These are phyloP conservation scores for Colletotrichum lupini DNA, from an alignment of 2,329 filamentous ascomycete species.

Conservation along the genomic window DNA sequence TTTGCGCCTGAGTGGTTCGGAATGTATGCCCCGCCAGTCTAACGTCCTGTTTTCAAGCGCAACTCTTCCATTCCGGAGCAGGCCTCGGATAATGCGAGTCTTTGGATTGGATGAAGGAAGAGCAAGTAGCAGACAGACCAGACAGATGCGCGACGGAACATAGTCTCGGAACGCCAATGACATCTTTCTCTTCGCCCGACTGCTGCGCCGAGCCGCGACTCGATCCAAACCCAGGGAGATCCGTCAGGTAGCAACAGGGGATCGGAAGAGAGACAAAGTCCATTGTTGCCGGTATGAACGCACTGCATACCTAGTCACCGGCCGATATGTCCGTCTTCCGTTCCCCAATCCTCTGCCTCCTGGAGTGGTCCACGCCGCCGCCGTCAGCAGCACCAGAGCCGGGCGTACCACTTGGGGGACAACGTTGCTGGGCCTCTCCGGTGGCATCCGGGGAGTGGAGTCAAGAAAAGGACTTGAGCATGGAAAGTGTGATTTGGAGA, in stretches of 20 bases:
- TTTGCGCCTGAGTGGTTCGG: not conserved
- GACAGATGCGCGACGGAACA: not conserved
- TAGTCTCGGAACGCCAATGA: not conserved
- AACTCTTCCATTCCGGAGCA: not conserved
- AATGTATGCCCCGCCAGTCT: not conserved
- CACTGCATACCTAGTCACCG: not conserved
- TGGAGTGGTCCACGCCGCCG: not conserved
- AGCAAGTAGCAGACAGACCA: not conserved
- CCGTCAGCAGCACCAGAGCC: not conserved
- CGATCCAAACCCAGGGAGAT: not conserved
- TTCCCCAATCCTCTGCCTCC: not conserved
- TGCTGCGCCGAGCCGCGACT: not conserved
- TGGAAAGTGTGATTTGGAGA: not conserved
- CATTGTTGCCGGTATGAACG: not conserved
- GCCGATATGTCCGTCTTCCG: not conserved
- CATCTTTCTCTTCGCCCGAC: not conserved
- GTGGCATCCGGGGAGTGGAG: not conserved
- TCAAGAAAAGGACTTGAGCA: not conserved
- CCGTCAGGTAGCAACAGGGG: not conserved
- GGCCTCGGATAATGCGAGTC: not conserved
- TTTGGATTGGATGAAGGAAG: not conserved
- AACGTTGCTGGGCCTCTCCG: not conserved
- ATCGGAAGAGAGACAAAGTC: not conserved
- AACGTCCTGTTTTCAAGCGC: not conserved
- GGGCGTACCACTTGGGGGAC: not conserved